Base-by-base conservation (phyloP, 495 filamentous ascomycete species). In the Chaetomidium leptoderma region DNA sequence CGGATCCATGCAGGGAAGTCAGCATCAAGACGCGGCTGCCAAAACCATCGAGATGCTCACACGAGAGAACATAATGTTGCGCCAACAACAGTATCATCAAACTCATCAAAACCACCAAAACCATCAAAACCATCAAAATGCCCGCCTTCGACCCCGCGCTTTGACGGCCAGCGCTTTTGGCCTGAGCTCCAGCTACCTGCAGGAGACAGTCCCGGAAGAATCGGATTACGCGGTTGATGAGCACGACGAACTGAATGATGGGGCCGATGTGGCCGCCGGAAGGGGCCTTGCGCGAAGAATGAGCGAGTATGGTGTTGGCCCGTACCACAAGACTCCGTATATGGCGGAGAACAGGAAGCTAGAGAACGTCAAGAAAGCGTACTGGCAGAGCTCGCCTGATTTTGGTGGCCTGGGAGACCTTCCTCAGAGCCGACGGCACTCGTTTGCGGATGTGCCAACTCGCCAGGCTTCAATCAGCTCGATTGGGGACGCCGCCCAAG, bases 371-470 rank as follows among this genome's bases (percentile, higher is more conserved):
- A 88, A 88, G 69, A 91, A 88, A 67, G 86, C 83, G 16, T 84
- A 88, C 58, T 98, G 93, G 93, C 87, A 93, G 66, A 95, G 85
- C 45, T 88, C 88, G 7, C 83, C 91, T 21, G 88, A 88, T 0
- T 96, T 95, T 66, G 85, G 84, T 26, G 81, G 86, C 19, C 61
- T 88, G 37, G 72, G 74, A 19, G 88, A 92, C 51, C 75, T 85
- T 17, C 83, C 89, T 29, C 91, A 97, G 61, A 96, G 92, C 66
- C 84, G 93, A 48, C 86, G 93, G 4, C 93, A 98, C 72, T 97
- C 93, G n/a, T 95, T 98, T 69, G 92, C 91, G n/a, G 89, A 92
- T 66, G 74, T 80, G 27, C 72, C 72, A 37, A 80, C 88, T 17
- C 85, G 88, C 30, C 86, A 90, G 61, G 76, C 74, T 11, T 91